Conservation (phyloP, 2,329 filamentous ascomycete genomes). For the Pseudovirgaria hyperparasitica region DNA sequence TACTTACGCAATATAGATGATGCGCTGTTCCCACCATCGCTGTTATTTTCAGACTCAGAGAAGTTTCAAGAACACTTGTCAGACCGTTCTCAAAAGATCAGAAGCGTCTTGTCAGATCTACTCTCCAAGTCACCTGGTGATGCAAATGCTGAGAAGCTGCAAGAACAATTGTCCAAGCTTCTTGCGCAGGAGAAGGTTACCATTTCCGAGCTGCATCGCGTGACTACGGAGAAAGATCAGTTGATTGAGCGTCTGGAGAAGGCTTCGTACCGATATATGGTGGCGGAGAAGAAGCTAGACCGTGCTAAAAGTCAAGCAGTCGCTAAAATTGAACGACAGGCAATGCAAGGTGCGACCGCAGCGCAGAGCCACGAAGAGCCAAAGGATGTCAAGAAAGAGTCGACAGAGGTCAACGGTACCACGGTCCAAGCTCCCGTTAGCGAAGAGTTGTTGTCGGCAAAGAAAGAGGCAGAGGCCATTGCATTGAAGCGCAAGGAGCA, state of each 20-base stretch:
- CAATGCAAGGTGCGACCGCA: constrained; percentile 34
- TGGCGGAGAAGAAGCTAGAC: constrained; percentile 90
- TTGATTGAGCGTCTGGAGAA: constrained; percentile 77
- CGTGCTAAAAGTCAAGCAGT: constrained; percentile 79
- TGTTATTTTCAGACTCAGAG: constrained; percentile 42
- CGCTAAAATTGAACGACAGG: constrained; percentile 83
- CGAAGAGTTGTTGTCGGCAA: constrained; percentile 60
- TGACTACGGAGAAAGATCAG: constrained; percentile 68
- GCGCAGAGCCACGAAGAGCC: constrained; percentile 36
- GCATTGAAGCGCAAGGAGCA: constrained; percentile 81
- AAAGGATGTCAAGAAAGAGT: too few species aligned
- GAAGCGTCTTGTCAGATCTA: constrained; percentile 57
- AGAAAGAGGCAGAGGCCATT: constrained; percentile 65
- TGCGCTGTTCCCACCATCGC: constrained; percentile 36
- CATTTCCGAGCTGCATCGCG: constrained; percentile 60
- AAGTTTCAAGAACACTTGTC: constrained; percentile 69
- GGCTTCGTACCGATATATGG: constrained; percentile 82
- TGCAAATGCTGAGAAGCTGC: constrained; percentile 55
- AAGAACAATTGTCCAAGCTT: constrained; percentile 60
- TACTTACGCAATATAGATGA: constrained; percentile 7
- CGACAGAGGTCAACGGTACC: constrained; percentile 44
- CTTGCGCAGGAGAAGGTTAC: constrained; percentile 75
- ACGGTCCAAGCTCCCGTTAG: constrained; percentile 42
- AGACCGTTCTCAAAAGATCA: constrained; percentile 63
- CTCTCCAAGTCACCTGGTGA: constrained; percentile 55